Evolutionary conservation across 148 eudicot genomes (phyloP).

Genomic region (Rhododendron molle): DNA sequence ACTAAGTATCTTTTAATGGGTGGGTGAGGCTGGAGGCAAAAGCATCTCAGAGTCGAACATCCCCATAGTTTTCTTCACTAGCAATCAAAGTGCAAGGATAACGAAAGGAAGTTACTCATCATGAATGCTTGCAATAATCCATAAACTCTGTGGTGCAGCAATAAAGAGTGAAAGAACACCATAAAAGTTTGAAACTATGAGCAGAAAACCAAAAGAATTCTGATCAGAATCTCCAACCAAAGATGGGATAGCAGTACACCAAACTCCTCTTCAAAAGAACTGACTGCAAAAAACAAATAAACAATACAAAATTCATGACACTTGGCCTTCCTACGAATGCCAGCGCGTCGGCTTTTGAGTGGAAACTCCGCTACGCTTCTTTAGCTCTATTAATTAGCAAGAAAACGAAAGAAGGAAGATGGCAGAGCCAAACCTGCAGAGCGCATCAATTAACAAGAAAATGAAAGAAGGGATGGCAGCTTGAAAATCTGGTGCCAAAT

Average conservation of each 20-base stretch:
- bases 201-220: not conserved
- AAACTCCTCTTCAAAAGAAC: not conserved
- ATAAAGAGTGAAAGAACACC: not conserved
- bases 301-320: not conserved
- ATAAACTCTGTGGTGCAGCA: not conserved
- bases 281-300: not conserved
- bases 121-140: not conserved
- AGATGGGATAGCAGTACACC: not conserved
- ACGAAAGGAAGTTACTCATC: constrained; percentile 8
- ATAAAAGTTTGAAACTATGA: not conserved
- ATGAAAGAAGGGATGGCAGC: not conserved
- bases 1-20: not conserved
- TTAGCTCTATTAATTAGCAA: too few relatives aligned
- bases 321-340: not conserved
- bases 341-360: not conserved
- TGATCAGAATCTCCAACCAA: not conserved
- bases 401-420: too few relatives aligned
- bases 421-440: not conserved
- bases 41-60: constrained; percentile 10
- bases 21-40: not conserved
- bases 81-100: constrained; percentile 42
- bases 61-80: constrained; percentile 24
- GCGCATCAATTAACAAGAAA: not conserved
- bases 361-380: too few relatives aligned
- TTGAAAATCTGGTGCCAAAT: not conserved